phyloP scores from a whole-genome alignment of 495 filamentous ascomycete species.

The Aspergillus sclerotiicarbonarius region DNA sequence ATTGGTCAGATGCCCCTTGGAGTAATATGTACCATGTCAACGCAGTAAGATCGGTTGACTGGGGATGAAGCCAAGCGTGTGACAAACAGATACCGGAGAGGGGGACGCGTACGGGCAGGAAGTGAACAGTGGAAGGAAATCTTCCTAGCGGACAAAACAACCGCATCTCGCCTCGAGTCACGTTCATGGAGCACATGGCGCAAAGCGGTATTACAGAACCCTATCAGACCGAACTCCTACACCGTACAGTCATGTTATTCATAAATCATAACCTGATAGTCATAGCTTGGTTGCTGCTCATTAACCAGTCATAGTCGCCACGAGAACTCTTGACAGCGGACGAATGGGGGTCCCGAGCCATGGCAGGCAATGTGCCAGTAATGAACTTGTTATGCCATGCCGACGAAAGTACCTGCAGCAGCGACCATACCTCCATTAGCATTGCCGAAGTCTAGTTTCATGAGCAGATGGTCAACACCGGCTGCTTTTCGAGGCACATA shows the following conservation, averaged over 20 bases:
- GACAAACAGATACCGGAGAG: neutral
- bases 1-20: no score
- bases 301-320: no score
- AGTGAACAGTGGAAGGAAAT: neutral
- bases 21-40: no score
- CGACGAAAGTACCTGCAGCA: neutral
- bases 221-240: neutral
- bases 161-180: neutral
- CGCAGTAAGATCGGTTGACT: neutral
- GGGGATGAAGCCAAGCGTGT: neutral
- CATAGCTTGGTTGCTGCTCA: neutral
- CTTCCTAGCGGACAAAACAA: neutral
- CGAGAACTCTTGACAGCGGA: neutral
- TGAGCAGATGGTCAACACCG: constrained; percentile 75
- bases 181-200: neutral
- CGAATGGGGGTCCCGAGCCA: neutral
- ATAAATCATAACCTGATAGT: neutral
- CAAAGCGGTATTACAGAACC: neutral
- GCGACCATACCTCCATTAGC: constrained; percentile 23
- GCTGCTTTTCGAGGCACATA: constrained; percentile 65
- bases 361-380: neutral
- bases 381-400: neutral
- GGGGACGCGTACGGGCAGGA: neutral
- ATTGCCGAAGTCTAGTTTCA: constrained; percentile 79
- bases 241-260: neutral